Base-by-base conservation (phyloP, 495 filamentous ascomycete species). In the Neurospora sp. region DNA sequence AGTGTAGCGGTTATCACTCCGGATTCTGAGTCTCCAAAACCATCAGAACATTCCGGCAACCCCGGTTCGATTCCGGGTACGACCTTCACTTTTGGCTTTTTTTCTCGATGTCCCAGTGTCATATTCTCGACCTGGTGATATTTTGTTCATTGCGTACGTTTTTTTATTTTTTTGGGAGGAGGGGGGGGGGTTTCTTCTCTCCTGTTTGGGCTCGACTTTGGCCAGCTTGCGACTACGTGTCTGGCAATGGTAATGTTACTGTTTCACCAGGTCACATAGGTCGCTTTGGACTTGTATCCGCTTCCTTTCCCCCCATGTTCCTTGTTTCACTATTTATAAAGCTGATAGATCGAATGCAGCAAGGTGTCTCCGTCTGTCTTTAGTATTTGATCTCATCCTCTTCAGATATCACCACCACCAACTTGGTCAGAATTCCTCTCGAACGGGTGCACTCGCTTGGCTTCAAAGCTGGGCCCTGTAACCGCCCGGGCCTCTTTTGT, bases 31-130 rank as follows among this genome's bases (percentile, higher is more conserved):
- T 61, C 12, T 61, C 46, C 12, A 20, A 48, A n/a, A 20, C n/a
- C 10, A 22, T 61, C 53, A 61, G 53, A 61, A 61, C 22, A 40
- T 77, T 78, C 75, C 72, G 77, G 77, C 31, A 73, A 79, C 78
- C 78, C 78, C 76, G 76, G 76, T 79, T 79, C 76, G 78, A 79
- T 76, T 78, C 78, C 76, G 78, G 78, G 78, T 78, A 79, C 74
- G 78, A 78, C 78, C 78, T 79, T 71, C 11, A 27, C 4, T 53
- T 59, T 31, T 59, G 20, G 3, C 2, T 59, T 31, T 31, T 27
- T 53, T 59, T 59, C 22, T 11, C 3, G 18, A 53, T 59, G 10
- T 27, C 20, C 2, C 9, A 27, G 5, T 27, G 22, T 14, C 12
- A 22, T 22, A 4, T 48, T 48, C 22, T n/a, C 10, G 4, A 22